Conservation (phyloP, 1,284 basidiomycete genomes). For the Afroboletus lepidellus region DNA sequence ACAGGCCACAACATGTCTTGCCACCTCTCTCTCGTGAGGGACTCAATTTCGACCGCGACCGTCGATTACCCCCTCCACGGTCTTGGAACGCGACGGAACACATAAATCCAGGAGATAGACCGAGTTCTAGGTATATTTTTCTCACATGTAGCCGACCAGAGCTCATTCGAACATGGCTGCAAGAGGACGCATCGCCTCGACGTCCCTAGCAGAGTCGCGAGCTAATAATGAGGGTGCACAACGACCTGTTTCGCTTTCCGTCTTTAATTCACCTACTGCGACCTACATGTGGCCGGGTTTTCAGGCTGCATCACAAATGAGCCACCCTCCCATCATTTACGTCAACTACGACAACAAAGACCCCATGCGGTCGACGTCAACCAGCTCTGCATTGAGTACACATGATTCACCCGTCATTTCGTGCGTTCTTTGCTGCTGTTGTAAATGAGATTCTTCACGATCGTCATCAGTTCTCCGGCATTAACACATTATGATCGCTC, state of each 20-base stretch:
- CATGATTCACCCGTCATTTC: slow-evolving; percentile 30
- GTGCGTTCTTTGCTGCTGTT: slow-evolving; percentile 26
- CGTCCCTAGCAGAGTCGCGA: slow-evolving; percentile 22
- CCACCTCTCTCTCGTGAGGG: slow-evolving; percentile 34
- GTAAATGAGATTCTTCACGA: slow-evolving; percentile 17
- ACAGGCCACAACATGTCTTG: slow-evolving; percentile 35
- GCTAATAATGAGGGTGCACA: slow-evolving; percentile 27
- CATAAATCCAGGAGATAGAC: slow-evolving; percentile 25
- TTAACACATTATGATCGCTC: slow-evolving; percentile 27
- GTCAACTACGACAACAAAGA: slow-evolving; percentile 36
- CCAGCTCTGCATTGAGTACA: slow-evolving; percentile 30
- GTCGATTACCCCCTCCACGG: slow-evolving; percentile 34
- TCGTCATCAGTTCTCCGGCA: slow-evolving; percentile 29
- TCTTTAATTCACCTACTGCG: slow-evolving; percentile 40
- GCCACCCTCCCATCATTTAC: slow-evolving; percentile 38
- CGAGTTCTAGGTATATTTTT: slow-evolving; percentile 26
- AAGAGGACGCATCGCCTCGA: slow-evolving; percentile 26
- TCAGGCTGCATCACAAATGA: slow-evolving; percentile 38
- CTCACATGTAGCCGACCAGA: slow-evolving; percentile 3
- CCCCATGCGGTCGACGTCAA: slow-evolving; percentile 34
- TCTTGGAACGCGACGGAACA: slow-evolving; percentile 30
- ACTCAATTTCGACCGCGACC: slow-evolving; percentile 37
- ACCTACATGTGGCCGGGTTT: slow-evolving; percentile 42
- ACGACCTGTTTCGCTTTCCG: slow-evolving; percentile 36
- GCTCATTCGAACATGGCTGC: slow-evolving; percentile 21